Conservation (phyloP, 2,329 filamentous ascomycete genomes). For the Botrytis sinoallii region DNA sequence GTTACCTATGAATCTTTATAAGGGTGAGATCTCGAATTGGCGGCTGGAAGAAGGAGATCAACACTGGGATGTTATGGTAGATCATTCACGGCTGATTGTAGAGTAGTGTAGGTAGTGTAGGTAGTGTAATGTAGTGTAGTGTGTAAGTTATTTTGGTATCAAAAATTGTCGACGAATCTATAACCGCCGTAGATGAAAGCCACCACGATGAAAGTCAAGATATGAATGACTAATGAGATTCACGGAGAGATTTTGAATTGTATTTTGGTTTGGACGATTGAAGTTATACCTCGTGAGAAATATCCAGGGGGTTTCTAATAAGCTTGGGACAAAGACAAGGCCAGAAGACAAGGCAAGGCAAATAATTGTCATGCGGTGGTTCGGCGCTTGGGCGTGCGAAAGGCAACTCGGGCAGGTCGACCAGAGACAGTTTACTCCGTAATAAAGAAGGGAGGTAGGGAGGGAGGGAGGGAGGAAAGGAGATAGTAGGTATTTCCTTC, state of each 20-base stretch:
- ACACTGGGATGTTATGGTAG: conserved; percentile 20
- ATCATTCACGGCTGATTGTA: conserved; percentile 16
- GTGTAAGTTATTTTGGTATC: conserved; percentile 11
- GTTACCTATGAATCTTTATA: conserved; percentile 16
- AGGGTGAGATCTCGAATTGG: conserved; percentile 20
- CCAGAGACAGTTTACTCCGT: neutral
- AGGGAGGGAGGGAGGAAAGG: too few relatives aligned
- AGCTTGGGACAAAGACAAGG: neutral
- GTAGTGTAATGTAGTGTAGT: neutral
- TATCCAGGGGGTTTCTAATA: conserved; percentile 17
- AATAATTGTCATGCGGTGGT: conserved; percentile 11
- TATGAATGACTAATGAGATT: neutral
- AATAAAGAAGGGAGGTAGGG: neutral
- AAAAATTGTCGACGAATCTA: conserved; percentile 2
- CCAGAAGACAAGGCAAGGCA: neutral
- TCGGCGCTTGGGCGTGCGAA: conserved; percentile 10
- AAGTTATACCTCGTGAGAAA: conserved; percentile 21
- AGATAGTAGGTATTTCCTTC: neutral
- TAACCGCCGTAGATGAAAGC: neutral
- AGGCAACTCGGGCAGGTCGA: neutral
- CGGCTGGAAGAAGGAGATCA: conserved; percentile 20
- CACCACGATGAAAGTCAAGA: neutral
- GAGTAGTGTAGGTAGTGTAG: neutral
- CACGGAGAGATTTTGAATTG: conserved; percentile 9
- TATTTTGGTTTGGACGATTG: conserved; percentile 11